Evolutionary conservation across 768 basidiomycete species (phyloP).

Genomic region (Rhodocollybia butyracea): DNA sequence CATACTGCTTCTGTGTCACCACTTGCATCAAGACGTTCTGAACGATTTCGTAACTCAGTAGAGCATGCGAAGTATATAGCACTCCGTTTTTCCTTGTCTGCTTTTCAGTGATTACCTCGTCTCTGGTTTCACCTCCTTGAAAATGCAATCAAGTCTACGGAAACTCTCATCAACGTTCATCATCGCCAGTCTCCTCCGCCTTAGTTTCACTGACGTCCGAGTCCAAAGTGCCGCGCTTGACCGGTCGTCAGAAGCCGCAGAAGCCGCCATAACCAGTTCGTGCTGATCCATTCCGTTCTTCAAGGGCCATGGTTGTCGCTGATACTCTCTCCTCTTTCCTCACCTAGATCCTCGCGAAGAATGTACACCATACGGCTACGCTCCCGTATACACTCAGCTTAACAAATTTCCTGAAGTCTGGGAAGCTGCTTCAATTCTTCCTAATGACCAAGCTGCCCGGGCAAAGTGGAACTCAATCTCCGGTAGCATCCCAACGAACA

Average conservation of each 20-base stretch:
- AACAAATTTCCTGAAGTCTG: constrained; percentile 42
- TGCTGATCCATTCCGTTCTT: constrained; percentile 4
- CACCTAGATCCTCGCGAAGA: constrained; percentile 30
- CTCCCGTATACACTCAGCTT: constrained; percentile 28
- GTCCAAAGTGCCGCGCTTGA: constrained; percentile 18
- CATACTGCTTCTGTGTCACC: too few species aligned
- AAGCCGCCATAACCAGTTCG: constrained; percentile 35
- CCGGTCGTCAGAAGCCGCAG: constrained; percentile 31
- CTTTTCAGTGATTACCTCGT: neutral
- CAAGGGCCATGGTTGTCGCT: neutral
- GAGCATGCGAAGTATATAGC: neutral
- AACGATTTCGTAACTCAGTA: neutral
- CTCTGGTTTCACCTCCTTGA: neutral
- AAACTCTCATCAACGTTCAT: neutral
- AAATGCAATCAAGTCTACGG: neutral
- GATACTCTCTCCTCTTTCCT: neutral
- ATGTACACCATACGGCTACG: constrained; percentile 42
- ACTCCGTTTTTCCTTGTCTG: neutral
- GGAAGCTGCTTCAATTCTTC: constrained; percentile 40
- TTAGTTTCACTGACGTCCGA: too few species aligned
- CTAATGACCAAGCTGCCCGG: constrained; percentile 39
- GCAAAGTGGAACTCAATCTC: constrained; percentile 42
- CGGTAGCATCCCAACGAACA: constrained; percentile 40
- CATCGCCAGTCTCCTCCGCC: neutral
- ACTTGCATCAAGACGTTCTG: neutral